Evolutionary conservation across 257 asterid species (phyloP), one percentile per base, ranked within the genome.

Genomic region (Penstemon davidsonii): DNA sequence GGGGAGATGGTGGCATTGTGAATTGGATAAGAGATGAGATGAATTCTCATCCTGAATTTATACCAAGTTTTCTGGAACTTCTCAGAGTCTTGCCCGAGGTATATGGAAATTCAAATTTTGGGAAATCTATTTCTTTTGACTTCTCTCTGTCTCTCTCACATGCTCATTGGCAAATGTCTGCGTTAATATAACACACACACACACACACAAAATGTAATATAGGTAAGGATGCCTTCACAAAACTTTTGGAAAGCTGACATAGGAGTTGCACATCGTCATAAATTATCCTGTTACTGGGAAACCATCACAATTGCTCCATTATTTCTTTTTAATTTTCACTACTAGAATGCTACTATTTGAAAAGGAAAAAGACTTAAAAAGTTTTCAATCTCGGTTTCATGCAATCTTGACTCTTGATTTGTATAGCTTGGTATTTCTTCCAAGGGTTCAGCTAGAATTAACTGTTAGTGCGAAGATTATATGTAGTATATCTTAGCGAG

Each of bases 71-170:
- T 85, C 86, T 94, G 77, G 99, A 94, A 83, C 96, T 94, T 75
- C 92, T 94, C 67, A 86, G 77, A 87, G 97, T 94, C 68, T 76
- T 94, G 83, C 99, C 99, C 1, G 99, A 94, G 99, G 99, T 94
- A 87, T 57, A 39, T 67, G 52, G 45, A 69, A 37, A 7, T 67
- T 68, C 67, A 46, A 36, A 53, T 36, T 61, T 59, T 49, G 62
- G 57, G 59, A 33, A 67, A 50, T 10, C 38, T 11, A 19, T n/a
- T 15, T 0, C 3, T 11, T 52, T 43, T 46, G 2, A 62, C 42
- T 44, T 5, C 44, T 11, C 37, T 38, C 19, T 33, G 55, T 57
- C 62, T 55, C 66, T 55, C 56, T 1, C 68, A 1, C 51, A 0
- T 75, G 19, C 51, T 44, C 49, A 19, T 66, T 19, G 3, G 53